A percentile compares a stretch with the other conserved stretches of the same genome.
phyloP scores from a whole-genome alignment of 441 rosid species.

The Jatropha podagrica region DNA sequence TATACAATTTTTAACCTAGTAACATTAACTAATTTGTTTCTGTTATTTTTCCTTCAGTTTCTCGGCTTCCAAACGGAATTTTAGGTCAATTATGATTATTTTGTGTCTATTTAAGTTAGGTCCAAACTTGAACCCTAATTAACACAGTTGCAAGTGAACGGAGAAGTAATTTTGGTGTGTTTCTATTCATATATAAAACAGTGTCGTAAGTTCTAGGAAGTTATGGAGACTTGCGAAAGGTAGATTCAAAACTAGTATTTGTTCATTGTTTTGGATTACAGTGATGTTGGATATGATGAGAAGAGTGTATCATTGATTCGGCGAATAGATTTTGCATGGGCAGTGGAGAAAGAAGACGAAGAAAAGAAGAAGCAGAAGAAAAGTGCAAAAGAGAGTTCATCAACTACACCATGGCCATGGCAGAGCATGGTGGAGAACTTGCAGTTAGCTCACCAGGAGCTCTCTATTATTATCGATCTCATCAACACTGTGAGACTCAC shows the following conservation, averaged over 20 bases:
- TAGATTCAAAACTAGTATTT: neutral
- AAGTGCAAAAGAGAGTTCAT: conserved; percentile 55
- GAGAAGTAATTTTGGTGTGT: neutral
- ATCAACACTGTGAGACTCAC: conserved; percentile 71
- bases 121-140: neutral
- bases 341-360: conserved; percentile 66
- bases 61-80: neutral
- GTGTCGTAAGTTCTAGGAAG: neutral
- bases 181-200: neutral
- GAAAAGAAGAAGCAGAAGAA: conserved; percentile 57
- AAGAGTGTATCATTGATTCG: conserved; percentile 78
- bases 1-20: neutral
- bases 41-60: neutral
- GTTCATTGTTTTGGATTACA: conserved; percentile 22
- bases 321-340: conserved; percentile 91
- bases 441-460: conserved; percentile 91
- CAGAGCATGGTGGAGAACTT: conserved; percentile 93
- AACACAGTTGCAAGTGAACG: neutral
- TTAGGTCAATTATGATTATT: neutral
- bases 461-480: conserved; percentile 80
- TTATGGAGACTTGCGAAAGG: neutral
- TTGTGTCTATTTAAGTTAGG: neutral
- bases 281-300: conserved; percentile 83
- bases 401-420: conserved; percentile 66
- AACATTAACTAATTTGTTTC: neutral